A percentile compares a stretch with the other conserved stretches of the same genome.
Evolutionary conservation across 1,284 basidiomycete species (phyloP).

Genomic region (Malassezia equina): DNA sequence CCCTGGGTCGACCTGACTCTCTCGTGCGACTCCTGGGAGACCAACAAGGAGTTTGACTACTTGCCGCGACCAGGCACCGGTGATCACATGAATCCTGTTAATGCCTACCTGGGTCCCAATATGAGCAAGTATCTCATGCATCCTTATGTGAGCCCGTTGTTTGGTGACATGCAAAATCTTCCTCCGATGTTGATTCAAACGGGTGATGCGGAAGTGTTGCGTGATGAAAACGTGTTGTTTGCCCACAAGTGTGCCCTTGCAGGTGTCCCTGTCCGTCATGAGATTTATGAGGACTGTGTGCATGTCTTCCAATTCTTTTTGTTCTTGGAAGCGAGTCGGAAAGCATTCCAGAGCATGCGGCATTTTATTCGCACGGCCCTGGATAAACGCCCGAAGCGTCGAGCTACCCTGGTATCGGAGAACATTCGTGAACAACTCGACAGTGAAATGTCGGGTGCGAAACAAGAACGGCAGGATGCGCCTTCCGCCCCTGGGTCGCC

Average conservation of each 20-base stretch:
- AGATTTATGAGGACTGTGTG: slow-evolving; percentile 80
- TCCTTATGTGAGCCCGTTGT: slow-evolving; percentile 81
- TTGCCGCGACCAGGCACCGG: slow-evolving; percentile 53
- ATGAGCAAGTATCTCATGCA: slow-evolving; percentile 78
- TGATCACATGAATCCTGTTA: slow-evolving; percentile 87
- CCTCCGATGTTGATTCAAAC: slow-evolving; percentile 86
- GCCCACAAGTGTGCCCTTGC: slow-evolving; percentile 84
- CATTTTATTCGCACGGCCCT: slow-evolving; percentile 47
- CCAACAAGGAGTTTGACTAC: slow-evolving; percentile 60
- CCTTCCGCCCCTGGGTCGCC: slow-evolving; percentile 18
- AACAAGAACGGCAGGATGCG: slow-evolving; percentile 28
- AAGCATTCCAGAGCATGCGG: slow-evolving; percentile 44
- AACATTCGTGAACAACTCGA: slow-evolving; percentile 50
- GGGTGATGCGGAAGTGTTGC: slow-evolving; percentile 83
- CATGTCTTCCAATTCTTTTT: slow-evolving; percentile 48
- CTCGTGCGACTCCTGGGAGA: slow-evolving; percentile 95
- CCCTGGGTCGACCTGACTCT: slow-evolving; percentile 64
- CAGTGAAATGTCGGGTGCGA: slow-evolving; percentile 30
- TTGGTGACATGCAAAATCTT: slow-evolving; percentile 74
- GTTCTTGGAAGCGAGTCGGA: slow-evolving; percentile 45
- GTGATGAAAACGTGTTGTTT: slow-evolving; percentile 83
- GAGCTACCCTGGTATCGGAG: slow-evolving; percentile 55
- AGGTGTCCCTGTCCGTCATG: slow-evolving; percentile 78
- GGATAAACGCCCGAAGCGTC: slow-evolving; percentile 32
- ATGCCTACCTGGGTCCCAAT: slow-evolving; percentile 76